Evolutionary conservation across 345 rosid genomes (phyloP).

Genomic region (Melaleuca alternifolia): DNA sequence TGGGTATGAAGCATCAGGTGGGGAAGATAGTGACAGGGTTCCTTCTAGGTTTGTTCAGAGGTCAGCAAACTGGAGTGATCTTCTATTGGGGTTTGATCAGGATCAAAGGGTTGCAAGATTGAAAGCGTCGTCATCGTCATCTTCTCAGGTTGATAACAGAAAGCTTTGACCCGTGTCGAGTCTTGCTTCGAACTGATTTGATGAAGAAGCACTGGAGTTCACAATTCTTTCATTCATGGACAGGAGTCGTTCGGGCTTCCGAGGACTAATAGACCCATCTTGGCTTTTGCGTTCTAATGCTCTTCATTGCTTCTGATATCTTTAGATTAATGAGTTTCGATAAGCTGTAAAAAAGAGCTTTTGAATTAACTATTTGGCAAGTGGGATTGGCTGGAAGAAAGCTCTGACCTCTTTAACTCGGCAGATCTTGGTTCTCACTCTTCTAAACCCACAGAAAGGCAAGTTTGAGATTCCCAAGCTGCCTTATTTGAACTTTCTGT

Average conservation of each 20-base stretch:
- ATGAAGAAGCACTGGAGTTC: background rate
- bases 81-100: slow-evolving; percentile 32
- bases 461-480: background rate
- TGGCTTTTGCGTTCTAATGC: background rate
- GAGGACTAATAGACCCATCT: background rate
- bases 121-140: slow-evolving; percentile 30
- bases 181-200: background rate
- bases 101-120: slow-evolving; percentile 36
- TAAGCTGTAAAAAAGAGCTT: background rate
- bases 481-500: background rate
- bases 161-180: slow-evolving; percentile 16
- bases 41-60: slow-evolving; percentile 65
- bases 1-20: slow-evolving; percentile 95
- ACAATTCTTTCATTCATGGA: slow-evolving; percentile 41
- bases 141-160: slow-evolving; percentile 26
- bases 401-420: background rate
- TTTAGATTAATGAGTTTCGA: background rate
- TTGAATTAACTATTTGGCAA: background rate
- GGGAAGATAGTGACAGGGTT: slow-evolving; percentile 93
- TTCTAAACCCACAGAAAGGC: background rate
- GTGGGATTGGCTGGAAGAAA: background rate
- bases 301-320: background rate
- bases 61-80: slow-evolving; percentile 51
- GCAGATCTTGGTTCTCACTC: background rate
- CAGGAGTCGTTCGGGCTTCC: background rate